A percentile compares a stretch with the other conserved stretches of the same genome.
These are phyloP conservation scores for Fusarium sp. DNA, from an alignment of 2,329 filamentous ascomycete genomes.

Conservation along the genomic window DNA sequence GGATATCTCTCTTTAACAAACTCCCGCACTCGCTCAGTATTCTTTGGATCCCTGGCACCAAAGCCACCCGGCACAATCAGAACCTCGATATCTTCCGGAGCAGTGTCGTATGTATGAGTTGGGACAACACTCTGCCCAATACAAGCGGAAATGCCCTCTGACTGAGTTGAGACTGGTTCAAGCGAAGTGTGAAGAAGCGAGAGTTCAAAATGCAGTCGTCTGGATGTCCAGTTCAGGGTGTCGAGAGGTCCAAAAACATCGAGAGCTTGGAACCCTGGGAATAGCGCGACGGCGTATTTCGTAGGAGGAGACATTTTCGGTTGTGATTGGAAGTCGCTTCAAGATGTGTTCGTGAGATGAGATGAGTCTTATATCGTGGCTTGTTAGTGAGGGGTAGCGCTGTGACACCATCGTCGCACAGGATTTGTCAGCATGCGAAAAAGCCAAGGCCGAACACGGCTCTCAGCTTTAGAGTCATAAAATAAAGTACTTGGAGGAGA, in stretches of 20 bases:
- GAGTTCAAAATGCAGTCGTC: slow-evolving; percentile 39
- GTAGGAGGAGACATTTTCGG: slow-evolving; percentile 22
- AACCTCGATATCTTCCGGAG: slow-evolving; percentile 52
- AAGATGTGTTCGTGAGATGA: neutral
- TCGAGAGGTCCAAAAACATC: slow-evolving; percentile 53
- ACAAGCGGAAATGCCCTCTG: slow-evolving; percentile 10
- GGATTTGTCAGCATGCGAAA: neutral
- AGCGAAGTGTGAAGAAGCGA: slow-evolving; percentile 45
- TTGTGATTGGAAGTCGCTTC: rapidly evolving
- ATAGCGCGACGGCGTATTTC: slow-evolving; percentile 40
- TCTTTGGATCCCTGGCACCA: slow-evolving; percentile 47
- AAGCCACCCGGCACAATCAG: slow-evolving; percentile 55
- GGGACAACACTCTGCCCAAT: slow-evolving; percentile 50
- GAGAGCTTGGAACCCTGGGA: slow-evolving; percentile 42
- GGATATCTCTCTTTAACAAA: slow-evolving; percentile 58
- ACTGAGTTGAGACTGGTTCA: slow-evolving; percentile 47
- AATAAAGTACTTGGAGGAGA: neutral
- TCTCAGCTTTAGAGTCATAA: neutral
- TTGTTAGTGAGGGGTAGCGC: neutral
- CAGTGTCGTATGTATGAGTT: slow-evolving; percentile 53
- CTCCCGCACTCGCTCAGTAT: slow-evolving; percentile 46
- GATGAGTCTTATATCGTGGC: neutral
- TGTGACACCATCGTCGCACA: neutral
- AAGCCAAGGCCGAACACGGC: neutral
- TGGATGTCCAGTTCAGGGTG: slow-evolving; percentile 49